Percentiles rank a stretch among this genome's conserved stretches.
phyloP scores from a whole-genome alignment of 495 filamentous ascomycete genomes.

The Usnea hakonensis region DNA sequence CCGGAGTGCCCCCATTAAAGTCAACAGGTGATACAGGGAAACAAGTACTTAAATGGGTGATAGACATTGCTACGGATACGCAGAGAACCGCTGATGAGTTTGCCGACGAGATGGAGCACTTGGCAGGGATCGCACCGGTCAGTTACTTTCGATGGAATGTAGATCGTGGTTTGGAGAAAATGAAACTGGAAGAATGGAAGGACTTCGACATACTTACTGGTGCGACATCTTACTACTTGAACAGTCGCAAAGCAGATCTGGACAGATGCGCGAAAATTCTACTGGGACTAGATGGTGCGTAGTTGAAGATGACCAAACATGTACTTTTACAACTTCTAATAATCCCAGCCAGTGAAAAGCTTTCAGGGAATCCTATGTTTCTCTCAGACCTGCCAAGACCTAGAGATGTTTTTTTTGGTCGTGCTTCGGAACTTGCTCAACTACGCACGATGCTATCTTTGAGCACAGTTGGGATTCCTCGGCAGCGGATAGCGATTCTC shows the following conservation, averaged over 20 bases:
- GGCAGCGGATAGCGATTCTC: not conserved
- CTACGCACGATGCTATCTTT: not conserved
- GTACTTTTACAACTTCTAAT: no score
- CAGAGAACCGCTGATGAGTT: not conserved
- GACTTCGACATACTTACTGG: conserved; percentile 6
- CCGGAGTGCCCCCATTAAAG: not conserved
- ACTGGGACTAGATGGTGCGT: not conserved
- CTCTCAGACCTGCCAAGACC: not conserved
- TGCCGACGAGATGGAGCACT: not conserved
- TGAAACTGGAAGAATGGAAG: conserved; percentile 8
- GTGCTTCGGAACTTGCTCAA: not conserved
- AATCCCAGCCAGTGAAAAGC: no score
- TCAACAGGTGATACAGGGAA: not conserved
- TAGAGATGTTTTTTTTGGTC: not conserved
- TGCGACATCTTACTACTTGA: conserved; percentile 4
- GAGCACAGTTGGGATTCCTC: not conserved
- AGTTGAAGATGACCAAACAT: no score
- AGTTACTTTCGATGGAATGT: conserved; percentile 2
- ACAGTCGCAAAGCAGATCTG: not conserved
- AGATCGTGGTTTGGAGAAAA: conserved; percentile 4
- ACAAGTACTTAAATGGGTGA: not conserved
- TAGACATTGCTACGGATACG: not conserved
- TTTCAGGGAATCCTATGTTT: no score
- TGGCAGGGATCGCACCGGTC: not conserved
- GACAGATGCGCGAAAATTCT: conserved; percentile 4